Evolutionary conservation across 768 basidiomycete genomes (phyloP), one percentile per base, ranked within the genome.

Genomic region (Tricholoma sp.): DNA sequence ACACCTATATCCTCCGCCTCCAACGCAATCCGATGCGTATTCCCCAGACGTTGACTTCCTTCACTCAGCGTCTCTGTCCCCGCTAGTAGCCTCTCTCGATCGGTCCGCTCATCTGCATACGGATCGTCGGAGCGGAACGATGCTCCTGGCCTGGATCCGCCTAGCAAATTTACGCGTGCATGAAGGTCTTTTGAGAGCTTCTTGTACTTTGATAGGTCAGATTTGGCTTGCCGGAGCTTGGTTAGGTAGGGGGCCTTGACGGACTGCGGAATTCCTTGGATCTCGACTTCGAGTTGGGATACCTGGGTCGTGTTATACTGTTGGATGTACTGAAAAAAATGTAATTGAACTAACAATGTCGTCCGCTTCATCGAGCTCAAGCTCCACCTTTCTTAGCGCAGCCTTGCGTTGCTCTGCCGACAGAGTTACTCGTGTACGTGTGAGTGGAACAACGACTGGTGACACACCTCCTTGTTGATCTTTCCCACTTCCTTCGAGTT

Each of bases 221-320:
- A 69, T 67, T 93, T 93, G 47, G 84, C 80, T 27, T 83, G 74
- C 63, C 82, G 83, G 45, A 94, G 78, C 56, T 88, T 82, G 10
- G 77, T 65, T 55, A 83, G 78, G 66, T 93, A 94, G 34, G 82
- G 83, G 0, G 83, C 64, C 58, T 86, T 81, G 67, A 96, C 80
- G 19, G 90, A 92, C 65, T 89, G 82, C 0, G 94, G 93, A 68
- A 96, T 94, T 1, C 91, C 91, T 59, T 92, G 93, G 9, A 94
- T 85, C 71, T 97, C 94, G 41, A 94, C 82, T 70, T 96, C 93
- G 79, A 98, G 90, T 76, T 96, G 94, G 37, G 91, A 91, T 56
- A 97, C 79, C 94, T 97, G 64, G 12, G 32, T 43, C 8, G 27
- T 35, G 6, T 18, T 1, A 47, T 1, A 47, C 11, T 4, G 11